Evolutionary conservation across 495 filamentous ascomycete genomes (phyloP).

Genomic region (Penicillium goetzii): DNA sequence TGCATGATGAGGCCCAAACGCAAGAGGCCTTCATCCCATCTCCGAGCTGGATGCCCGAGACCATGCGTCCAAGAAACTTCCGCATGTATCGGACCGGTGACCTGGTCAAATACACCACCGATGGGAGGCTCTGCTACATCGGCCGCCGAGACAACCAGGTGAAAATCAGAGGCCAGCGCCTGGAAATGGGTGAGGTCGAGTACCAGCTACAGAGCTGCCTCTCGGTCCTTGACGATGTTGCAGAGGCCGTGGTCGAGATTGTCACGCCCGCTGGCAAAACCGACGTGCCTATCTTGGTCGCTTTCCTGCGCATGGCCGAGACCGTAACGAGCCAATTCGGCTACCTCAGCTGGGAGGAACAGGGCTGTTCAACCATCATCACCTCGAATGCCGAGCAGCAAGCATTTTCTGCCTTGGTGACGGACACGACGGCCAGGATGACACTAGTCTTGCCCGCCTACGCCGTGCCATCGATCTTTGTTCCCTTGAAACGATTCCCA

Average conservation of each 20-base stretch:
- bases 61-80: background rate
- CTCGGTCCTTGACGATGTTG: background rate
- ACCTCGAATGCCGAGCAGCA: background rate
- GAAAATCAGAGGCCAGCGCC: background rate
- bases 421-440: background rate
- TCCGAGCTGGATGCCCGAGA: conserved; percentile 4
- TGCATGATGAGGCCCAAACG: background rate
- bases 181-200: background rate
- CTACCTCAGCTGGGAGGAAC: too few species aligned
- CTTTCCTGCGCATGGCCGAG: background rate
- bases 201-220: background rate
- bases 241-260: background rate
- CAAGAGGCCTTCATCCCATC: background rate
- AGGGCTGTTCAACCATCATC: too few species aligned
- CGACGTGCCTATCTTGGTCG: background rate
- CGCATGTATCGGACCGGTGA: conserved; percentile 5
- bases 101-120: background rate
- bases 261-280: background rate
- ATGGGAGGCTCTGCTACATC: background rate
- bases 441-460: background rate
- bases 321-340: too few species aligned
- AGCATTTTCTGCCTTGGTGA: background rate
- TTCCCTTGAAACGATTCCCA: background rate
- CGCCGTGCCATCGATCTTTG: background rate
- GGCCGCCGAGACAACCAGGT: conserved; percentile 1